Evolutionary conservation across 495 filamentous ascomycete species (phyloP).

Genomic region (Podospora fimiseda): DNA sequence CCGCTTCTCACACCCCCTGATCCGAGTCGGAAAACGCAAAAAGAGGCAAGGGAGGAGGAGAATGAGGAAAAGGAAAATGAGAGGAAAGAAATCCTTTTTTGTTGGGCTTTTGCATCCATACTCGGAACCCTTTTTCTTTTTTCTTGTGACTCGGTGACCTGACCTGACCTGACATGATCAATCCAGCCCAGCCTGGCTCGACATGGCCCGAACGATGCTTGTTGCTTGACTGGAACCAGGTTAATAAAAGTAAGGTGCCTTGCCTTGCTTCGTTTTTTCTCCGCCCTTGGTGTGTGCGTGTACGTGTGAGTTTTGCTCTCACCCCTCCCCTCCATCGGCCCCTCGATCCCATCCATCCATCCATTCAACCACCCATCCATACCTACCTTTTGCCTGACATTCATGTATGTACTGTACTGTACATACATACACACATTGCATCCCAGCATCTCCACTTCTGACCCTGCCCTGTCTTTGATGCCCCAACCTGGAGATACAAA

Average conservation of each 20-base stretch:
- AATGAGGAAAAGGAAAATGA: not conserved
- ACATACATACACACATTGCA: not conserved
- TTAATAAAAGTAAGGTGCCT: slow-evolving; percentile 7
- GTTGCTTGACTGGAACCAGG: slow-evolving; percentile 7
- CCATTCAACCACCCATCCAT: not conserved
- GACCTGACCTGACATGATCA: slow-evolving; percentile 5
- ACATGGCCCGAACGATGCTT: slow-evolving; percentile 1
- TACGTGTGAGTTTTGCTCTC: too few relatives aligned
- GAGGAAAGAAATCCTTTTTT: not conserved
- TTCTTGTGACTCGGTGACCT: slow-evolving; percentile 22
- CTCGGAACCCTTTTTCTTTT: not conserved
- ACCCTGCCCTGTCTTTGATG: slow-evolving; percentile 8
- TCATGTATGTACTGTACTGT: slow-evolving; percentile 1
- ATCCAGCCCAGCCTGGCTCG: slow-evolving; percentile 5
- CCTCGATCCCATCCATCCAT: slow-evolving; percentile 2
- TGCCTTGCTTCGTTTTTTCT: slow-evolving; percentile 22
- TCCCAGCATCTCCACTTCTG: slow-evolving; percentile 4
- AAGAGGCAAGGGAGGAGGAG: too few relatives aligned
- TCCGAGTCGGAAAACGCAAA: not conserved
- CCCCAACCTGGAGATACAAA: slow-evolving; percentile 23
- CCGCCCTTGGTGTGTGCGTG: slow-evolving; percentile 13
- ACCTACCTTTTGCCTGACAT: not conserved
- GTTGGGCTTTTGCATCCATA: not conserved
- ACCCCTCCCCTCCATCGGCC: not conserved
- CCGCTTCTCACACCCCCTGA: too few relatives aligned